These are phyloP conservation scores for Sporothrix brasiliensis DNA, from an alignment of 2,329 filamentous ascomycete species.

Conservation along the genomic window DNA sequence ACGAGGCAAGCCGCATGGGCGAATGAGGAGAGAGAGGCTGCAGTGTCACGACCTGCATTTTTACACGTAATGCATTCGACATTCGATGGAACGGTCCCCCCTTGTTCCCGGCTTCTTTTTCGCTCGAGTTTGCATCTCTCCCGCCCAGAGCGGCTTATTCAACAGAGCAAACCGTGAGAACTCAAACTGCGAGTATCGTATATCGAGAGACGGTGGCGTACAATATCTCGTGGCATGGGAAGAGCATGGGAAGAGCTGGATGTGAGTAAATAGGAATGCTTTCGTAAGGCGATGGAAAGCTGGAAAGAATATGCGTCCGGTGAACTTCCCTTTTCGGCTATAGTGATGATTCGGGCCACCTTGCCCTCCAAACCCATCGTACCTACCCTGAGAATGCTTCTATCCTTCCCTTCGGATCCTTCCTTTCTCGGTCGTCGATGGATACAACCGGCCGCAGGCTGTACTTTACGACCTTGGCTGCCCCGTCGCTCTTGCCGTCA, in stretches of 20 bases:
- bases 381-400: background rate
- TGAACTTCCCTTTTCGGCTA: background rate
- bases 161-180: background rate
- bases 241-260: background rate
- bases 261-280: background rate
- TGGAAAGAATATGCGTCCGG: conserved; percentile 11
- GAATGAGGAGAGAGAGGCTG: background rate
- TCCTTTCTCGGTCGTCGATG: background rate
- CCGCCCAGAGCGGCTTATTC: background rate
- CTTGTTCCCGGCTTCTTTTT: background rate
- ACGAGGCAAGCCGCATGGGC: background rate
- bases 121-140: background rate
- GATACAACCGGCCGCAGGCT: background rate
- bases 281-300: background rate
- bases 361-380: background rate
- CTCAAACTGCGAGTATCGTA: too few species aligned
- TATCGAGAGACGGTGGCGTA: too few species aligned
- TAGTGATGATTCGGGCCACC: too few species aligned
- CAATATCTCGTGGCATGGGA: background rate
- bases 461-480: background rate
- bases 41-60: background rate
- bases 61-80: conserved; percentile 3
- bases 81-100: background rate
- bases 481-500: background rate
- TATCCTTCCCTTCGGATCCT: background rate